Evolutionary conservation across 2,329 filamentous ascomycete species (phyloP), one percentile per base, ranked within the genome.

Genomic region (Pochonia chlamydosporia): DNA sequence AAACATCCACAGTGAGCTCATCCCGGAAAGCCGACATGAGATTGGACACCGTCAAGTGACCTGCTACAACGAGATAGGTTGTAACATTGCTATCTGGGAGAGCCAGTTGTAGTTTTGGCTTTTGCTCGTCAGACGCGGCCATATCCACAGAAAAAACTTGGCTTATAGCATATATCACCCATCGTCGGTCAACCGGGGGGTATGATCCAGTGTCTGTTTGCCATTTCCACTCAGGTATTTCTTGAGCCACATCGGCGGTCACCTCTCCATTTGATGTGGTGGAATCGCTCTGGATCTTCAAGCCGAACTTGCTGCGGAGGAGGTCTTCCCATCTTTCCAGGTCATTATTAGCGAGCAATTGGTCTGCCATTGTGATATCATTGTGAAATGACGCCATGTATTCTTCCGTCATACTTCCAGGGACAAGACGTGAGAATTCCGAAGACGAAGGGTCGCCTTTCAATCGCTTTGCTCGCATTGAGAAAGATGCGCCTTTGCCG

Each of bases 151-250:
- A 65, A 40, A 86, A 78, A 3, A 83, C 72, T 61, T 78, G 81
- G 55, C 75, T 76, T 54, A 88, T 79, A 20, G 76, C 74, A 54
- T 79, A 82, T 16, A 82, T 63, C 4, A 87, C 73, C 76, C 84
- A 86, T 51, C 81, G 76, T 23, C 81, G 76, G 61, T 89, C 82
- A 4, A 78, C 75, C 8, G 74, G 67, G 16, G 76, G 69, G 56
- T 83, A 80, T 23, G 66, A 60, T 4, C 64, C 61, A 36, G 67
- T 63, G 31, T 65, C 63, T 21, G 62, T 63, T 16, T 71, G 67
- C 73, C 74, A 77, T 25, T 65, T 65, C 79, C 81, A 84, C 48
- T 74, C 72, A 1, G 66, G 67, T 13, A 60, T 42, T 20, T 64
- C 62, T 40, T 61, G 54, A 10, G 50, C 33, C 7, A 60, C 59